Evolutionary conservation across 2,329 filamentous ascomycete genomes (phyloP).

Genomic region (Claviceps sorghi): DNA sequence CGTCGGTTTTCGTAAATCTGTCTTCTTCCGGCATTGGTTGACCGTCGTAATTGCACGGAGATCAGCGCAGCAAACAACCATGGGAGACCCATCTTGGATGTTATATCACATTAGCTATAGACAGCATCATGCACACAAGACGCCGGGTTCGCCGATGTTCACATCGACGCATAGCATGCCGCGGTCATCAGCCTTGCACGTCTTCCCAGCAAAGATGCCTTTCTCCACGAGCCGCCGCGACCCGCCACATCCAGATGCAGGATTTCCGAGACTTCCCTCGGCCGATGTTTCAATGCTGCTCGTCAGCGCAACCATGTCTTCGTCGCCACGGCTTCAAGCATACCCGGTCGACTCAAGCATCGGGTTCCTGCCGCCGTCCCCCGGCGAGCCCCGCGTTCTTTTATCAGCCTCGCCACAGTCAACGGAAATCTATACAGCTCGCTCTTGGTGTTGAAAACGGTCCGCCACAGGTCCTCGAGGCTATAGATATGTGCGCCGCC

Average conservation of each 20-base stretch:
- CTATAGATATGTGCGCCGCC: constrained; percentile 33
- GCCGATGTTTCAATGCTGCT: constrained; percentile 30
- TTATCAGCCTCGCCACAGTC: constrained; percentile 29
- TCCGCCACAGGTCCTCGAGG: constrained; percentile 45
- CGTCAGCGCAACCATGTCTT: constrained; percentile 30
- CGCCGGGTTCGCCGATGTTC: constrained; percentile 27
- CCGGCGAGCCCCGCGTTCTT: constrained; percentile 28
- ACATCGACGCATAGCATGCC: constrained; percentile 27
- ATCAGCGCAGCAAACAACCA: not conserved
- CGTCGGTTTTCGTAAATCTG: not conserved
- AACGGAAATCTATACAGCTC: constrained; percentile 32
- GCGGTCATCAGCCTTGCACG: constrained; percentile 22
- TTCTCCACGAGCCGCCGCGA: constrained; percentile 23
- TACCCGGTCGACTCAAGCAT: constrained; percentile 27
- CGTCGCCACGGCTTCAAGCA: constrained; percentile 29
- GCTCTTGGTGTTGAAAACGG: constrained; percentile 29
- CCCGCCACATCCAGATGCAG: constrained; percentile 27
- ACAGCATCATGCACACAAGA: constrained; percentile 9
- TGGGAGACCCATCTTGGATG: no score
- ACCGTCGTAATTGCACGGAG: not conserved
- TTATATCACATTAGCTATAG: no score
- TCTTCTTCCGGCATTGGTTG: not conserved
- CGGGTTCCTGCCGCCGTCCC: constrained; percentile 29
- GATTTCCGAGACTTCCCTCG: constrained; percentile 21
- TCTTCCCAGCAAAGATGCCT: constrained; percentile 20